A percentile compares a stretch with the other conserved stretches of the same genome.
These are phyloP conservation scores for Mycosphaerelloides madeirae DNA, from an alignment of 2,329 filamentous ascomycete species.

Conservation along the genomic window DNA sequence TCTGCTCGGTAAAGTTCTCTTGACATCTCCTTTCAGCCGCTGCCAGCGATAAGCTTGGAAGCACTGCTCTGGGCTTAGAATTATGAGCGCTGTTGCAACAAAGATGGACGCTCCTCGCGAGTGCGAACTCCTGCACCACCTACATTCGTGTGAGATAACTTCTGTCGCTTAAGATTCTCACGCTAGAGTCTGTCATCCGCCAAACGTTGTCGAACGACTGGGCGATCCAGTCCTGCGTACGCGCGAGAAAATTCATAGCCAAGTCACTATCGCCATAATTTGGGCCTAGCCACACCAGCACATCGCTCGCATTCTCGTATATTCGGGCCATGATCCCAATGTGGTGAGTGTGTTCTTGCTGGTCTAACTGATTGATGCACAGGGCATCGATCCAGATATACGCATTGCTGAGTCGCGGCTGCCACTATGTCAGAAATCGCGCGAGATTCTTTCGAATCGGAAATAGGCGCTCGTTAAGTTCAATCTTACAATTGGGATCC, in stretches of 20 bases:
- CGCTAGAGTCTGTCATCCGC: too few relatives aligned
- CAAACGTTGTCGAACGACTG: too few relatives aligned
- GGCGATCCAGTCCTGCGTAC: too few relatives aligned
- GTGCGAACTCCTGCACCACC: too few relatives aligned
- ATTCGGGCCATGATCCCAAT: conserved; percentile 12
- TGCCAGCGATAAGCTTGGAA: too few relatives aligned
- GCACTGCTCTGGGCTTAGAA: too few relatives aligned
- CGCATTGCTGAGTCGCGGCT: not conserved
- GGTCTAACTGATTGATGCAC: conserved; percentile 14
- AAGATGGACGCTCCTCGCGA: too few relatives aligned
- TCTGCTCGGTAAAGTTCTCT: too few relatives aligned
- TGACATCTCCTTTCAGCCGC: too few relatives aligned
- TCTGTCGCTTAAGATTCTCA: too few relatives aligned
- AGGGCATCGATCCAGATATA: conserved; percentile 15
- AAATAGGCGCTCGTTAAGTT: conserved; percentile 3
- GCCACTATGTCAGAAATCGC: conserved; percentile 8
- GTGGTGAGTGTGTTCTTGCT: conserved; percentile 9
- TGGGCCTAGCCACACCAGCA: conserved; percentile 13
- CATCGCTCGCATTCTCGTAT: conserved; percentile 6
- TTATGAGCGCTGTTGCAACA: too few relatives aligned
- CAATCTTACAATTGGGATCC: not conserved
- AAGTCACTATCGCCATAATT: conserved; percentile 4
- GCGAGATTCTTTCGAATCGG: conserved; percentile 10
- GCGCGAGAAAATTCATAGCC: conserved; percentile 4
- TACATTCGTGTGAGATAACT: too few relatives aligned